A percentile compares a stretch with the other conserved stretches of the same genome.
Conservation (phyloP, 2,329 filamentous ascomycete species). For the Mollisiaceae sp. region DNA sequence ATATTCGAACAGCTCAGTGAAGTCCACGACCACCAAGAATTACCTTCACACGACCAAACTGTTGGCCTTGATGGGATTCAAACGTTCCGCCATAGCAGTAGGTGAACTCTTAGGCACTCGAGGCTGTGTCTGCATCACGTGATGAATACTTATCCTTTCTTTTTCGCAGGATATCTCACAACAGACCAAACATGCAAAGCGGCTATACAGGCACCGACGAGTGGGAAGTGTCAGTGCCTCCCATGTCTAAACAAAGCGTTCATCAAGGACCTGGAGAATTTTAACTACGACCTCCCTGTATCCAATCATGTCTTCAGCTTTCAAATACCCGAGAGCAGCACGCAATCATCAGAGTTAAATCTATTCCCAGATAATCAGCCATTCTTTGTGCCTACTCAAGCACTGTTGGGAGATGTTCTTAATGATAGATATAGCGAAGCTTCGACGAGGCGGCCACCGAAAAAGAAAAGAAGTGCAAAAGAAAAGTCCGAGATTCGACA, state of each 20-base stretch:
- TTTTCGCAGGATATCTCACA: background rate
- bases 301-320: background rate
- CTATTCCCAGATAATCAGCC: background rate
- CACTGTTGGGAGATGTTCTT: too few species aligned
- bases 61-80: background rate
- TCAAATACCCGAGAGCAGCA: background rate
- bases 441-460: background rate
- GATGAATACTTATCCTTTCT: background rate
- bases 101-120: background rate
- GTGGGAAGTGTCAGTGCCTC: background rate
- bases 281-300: background rate
- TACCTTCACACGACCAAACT: background rate
- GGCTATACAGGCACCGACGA: background rate
- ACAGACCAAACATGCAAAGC: background rate
- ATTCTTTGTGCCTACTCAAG: too few species aligned
- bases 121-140: background rate
- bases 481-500: background rate
- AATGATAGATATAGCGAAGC: background rate
- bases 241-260: background rate
- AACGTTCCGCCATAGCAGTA: background rate
- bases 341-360: background rate
- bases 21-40: background rate
- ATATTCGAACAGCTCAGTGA: background rate
- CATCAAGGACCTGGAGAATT: background rate
- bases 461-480: background rate